These are phyloP conservation scores for Fusarium armeniacum DNA, from an alignment of 2,329 filamentous ascomycete species.

Conservation along the genomic window DNA sequence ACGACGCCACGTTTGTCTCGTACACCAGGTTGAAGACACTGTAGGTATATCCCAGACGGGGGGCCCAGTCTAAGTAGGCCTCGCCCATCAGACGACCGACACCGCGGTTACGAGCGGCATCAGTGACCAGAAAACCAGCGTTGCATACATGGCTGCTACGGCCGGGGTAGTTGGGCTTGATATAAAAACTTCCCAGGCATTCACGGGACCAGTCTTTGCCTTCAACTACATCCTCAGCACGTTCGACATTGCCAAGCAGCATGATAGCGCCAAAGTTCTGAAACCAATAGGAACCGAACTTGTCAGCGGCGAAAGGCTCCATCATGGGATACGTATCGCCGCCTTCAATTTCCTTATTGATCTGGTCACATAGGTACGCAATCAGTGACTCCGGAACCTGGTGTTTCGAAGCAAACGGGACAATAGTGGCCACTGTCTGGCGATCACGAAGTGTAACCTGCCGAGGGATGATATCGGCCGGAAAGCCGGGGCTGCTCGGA, in stretches of 20 bases:
- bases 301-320: slow-evolving; percentile 78
- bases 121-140: slow-evolving; percentile 81
- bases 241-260: slow-evolving; percentile 81
- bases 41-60: slow-evolving; percentile 87
- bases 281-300: slow-evolving; percentile 89
- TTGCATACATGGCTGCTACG: slow-evolving; percentile 93
- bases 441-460: slow-evolving; percentile 87
- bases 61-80: slow-evolving; percentile 82
- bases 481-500: slow-evolving; percentile 72
- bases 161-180: slow-evolving; percentile 94
- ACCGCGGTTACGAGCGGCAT: slow-evolving; percentile 79
- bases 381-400: slow-evolving; percentile 83
- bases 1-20: slow-evolving; percentile 91
- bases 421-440: slow-evolving; percentile 84
- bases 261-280: slow-evolving; percentile 91
- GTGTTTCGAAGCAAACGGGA: slow-evolving; percentile 82
- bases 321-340: slow-evolving; percentile 94
- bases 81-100: slow-evolving; percentile 83
- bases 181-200: slow-evolving; percentile 91
- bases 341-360: slow-evolving; percentile 91
- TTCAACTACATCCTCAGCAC: slow-evolving; percentile 69
- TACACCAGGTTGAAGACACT: slow-evolving; percentile 96
- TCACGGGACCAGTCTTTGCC: slow-evolving; percentile 81
- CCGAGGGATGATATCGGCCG: slow-evolving; percentile 76
- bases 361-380: slow-evolving; percentile 82